These are phyloP conservation scores for Helicocarpus griseus DNA, from an alignment of 2,329 filamentous ascomycete species.

Conservation along the genomic window DNA sequence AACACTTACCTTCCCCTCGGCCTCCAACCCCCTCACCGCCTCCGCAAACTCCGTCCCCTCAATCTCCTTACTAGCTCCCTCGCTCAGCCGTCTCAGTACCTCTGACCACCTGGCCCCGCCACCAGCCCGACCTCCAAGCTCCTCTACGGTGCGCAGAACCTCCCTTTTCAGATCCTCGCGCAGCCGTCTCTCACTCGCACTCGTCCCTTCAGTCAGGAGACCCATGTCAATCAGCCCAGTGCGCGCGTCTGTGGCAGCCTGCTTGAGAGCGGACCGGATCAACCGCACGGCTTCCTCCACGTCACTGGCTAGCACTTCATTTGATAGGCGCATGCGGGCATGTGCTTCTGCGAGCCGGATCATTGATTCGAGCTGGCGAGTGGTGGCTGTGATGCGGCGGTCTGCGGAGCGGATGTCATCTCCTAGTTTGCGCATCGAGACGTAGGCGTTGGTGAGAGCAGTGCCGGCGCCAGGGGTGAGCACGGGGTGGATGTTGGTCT, in stretches of 20 bases:
- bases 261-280: slow-evolving; percentile 90
- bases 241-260: slow-evolving; percentile 86
- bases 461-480: slow-evolving; percentile 72
- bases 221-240: slow-evolving; percentile 95
- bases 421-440: slow-evolving; percentile 89
- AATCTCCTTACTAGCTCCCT: slow-evolving; percentile 58
- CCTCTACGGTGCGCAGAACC: slow-evolving; percentile 65
- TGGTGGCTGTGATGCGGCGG: slow-evolving; percentile 95
- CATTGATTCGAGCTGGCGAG: slow-evolving; percentile 94
- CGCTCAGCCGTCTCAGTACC: slow-evolving; percentile 60
- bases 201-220: slow-evolving; percentile 86
- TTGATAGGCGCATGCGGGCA: slow-evolving; percentile 87
- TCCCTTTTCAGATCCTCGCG: slow-evolving; percentile 77
- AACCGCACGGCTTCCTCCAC: slow-evolving; percentile 85
- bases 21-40: slow-evolving; percentile 67
- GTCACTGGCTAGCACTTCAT: slow-evolving; percentile 66
- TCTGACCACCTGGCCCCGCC: slow-evolving; percentile 71
- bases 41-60: slow-evolving; percentile 77
- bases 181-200: slow-evolving; percentile 71
- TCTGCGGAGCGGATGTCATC: slow-evolving; percentile 79
- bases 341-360: slow-evolving; percentile 94
- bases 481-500: slow-evolving; percentile 70
- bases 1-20: slow-evolving; percentile 72
- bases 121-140: slow-evolving; percentile 55
- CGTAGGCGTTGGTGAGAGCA: slow-evolving; percentile 77